A percentile compares a stretch with the other conserved stretches of the same genome.
Conservation (phyloP, 2,329 filamentous ascomycete genomes). For the Diaporthe ilicicola region DNA sequence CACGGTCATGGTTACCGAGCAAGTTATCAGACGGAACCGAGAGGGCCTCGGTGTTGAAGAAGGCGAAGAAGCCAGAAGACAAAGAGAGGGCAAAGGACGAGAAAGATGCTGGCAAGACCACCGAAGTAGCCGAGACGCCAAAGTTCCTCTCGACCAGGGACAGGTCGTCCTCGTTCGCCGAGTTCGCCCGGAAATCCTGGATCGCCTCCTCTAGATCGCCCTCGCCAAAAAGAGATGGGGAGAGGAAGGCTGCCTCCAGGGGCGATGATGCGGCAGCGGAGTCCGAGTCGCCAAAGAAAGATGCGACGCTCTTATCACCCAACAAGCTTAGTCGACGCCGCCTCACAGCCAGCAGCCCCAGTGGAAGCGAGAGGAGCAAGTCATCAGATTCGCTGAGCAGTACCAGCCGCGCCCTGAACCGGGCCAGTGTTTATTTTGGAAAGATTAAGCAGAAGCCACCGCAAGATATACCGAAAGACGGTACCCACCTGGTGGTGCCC, state of each 20-base stretch:
- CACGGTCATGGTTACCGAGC: conserved; percentile 61
- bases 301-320: conserved; percentile 42
- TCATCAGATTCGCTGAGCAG: conserved; percentile 48
- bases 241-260: conserved; percentile 34
- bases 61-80: conserved; percentile 35
- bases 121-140: conserved; percentile 39
- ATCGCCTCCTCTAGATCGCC: conserved; percentile 58
- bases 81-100: conserved; percentile 19
- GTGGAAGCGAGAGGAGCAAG: conserved; percentile 42
- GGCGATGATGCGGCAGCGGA: conserved; percentile 13
- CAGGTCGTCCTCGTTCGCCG: conserved; percentile 57
- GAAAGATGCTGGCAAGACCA: conserved; percentile 26
- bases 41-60: conserved; percentile 42
- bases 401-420: conserved; percentile 49
- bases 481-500: conserved; percentile 35
- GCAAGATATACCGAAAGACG: conserved; percentile 44
- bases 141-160: conserved; percentile 47
- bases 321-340: conserved; percentile 43
- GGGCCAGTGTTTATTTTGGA: conserved; percentile 58
- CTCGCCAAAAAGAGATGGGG: conserved; percentile 48
- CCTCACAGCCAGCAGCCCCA: conserved; percentile 40
- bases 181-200: conserved; percentile 62
- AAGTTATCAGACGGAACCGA: conserved; percentile 45
- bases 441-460: conserved; percentile 60
- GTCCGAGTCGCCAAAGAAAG: conserved; percentile 1